phyloP scores from a whole-genome alignment of 768 basidiomycete species.

The Leccinum boreale region DNA sequence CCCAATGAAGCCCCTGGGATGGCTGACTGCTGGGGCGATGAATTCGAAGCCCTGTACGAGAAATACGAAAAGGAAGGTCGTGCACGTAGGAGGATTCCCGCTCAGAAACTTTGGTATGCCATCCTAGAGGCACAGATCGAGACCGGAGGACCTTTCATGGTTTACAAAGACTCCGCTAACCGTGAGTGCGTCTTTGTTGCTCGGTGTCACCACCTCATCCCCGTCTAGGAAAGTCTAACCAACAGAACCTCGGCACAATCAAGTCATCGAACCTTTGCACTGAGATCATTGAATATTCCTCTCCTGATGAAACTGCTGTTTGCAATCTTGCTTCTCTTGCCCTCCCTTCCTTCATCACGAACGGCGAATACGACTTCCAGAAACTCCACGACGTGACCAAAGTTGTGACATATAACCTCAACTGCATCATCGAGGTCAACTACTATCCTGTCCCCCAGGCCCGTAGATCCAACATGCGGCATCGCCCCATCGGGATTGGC shows the following conservation, averaged over 20 bases:
- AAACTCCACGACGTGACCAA: conserved; percentile 93
- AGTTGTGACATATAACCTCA: conserved; percentile 90
- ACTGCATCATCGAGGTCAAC: conserved; percentile 92
- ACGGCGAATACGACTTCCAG: conserved; percentile 88
- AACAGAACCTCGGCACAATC: conserved; percentile 97
- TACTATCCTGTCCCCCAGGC: conserved; percentile 95
- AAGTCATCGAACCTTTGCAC: conserved; percentile 99
- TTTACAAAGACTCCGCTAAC: conserved; percentile 97
- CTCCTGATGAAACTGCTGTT: conserved; percentile 96
- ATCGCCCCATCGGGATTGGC: conserved; percentile 96
- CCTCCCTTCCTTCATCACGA: conserved; percentile 84
- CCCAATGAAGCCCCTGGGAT: conserved; percentile 93
- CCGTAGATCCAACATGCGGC: conserved; percentile 90
- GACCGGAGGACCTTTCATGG: conserved; percentile 98
- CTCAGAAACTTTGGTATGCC: conserved; percentile 98
- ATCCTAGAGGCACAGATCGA: conserved; percentile 96
- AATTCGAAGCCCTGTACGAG: conserved; percentile 84
- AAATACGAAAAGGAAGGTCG: conserved; percentile 90
- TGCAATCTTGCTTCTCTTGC: conserved; percentile 98
- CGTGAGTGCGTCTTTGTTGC: conserved; percentile 42
- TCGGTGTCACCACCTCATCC: not conserved
- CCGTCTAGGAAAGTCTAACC: conserved; percentile 88
- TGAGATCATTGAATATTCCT: conserved; percentile 97
- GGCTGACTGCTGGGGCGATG: conserved; percentile 82
- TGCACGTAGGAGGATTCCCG: conserved; percentile 78